Percentiles rank a stretch among this genome's conserved stretches.
Evolutionary conservation across 1,284 basidiomycete species (phyloP).

Genomic region (Ustilago crameri): DNA sequence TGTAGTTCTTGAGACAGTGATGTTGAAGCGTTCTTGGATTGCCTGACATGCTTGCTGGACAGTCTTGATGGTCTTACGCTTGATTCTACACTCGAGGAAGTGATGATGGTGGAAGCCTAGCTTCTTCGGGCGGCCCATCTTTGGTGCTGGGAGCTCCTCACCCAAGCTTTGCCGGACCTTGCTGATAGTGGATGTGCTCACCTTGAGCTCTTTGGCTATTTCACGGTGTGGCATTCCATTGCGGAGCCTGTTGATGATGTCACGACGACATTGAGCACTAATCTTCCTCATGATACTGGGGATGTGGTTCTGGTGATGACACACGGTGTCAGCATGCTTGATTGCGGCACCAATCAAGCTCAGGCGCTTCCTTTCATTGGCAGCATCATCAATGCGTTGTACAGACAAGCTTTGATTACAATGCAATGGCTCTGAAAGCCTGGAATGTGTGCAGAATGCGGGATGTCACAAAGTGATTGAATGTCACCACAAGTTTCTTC

Average conservation of each 20-base stretch:
- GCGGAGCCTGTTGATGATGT: not conserved
- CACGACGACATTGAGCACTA: not conserved
- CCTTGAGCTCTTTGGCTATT: not conserved
- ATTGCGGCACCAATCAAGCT: not conserved
- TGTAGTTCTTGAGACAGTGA: not conserved
- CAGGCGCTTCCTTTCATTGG: too few species aligned
- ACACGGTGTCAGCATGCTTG: too few species aligned
- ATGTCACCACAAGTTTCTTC: not conserved
- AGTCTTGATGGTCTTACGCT: conserved; percentile 1
- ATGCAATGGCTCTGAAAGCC: too few species aligned
- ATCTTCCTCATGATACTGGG: not conserved
- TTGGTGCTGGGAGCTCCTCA: not conserved
- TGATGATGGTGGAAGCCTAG: not conserved
- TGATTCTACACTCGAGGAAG: not conserved
- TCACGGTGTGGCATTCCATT: not conserved
- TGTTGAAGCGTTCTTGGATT: not conserved
- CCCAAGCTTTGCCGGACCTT: not conserved
- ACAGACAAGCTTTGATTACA: too few species aligned
- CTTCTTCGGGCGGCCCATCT: not conserved
- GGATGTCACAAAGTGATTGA: not conserved
- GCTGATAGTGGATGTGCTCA: not conserved
- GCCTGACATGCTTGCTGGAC: not conserved
- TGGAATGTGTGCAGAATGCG: too few species aligned
- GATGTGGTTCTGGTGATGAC: not conserved
- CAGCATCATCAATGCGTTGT: too few species aligned